phyloP scores from a whole-genome alignment of 2,329 filamentous ascomycete genomes.

The Cercospora sp. region DNA sequence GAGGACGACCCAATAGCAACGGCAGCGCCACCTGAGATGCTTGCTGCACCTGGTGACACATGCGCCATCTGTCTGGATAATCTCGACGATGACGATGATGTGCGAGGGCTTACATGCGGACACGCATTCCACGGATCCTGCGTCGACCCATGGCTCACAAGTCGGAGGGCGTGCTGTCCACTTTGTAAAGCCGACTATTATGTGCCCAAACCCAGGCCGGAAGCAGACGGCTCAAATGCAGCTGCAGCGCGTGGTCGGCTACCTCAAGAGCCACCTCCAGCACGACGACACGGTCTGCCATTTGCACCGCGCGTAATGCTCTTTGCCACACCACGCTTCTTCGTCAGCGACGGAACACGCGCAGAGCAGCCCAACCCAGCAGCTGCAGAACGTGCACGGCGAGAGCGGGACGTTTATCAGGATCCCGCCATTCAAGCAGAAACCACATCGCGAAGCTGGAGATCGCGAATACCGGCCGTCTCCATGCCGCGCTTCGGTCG shows the following conservation, averaged over 20 bases:
- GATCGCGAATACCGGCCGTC: constrained; percentile 29
- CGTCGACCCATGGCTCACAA: constrained; percentile 94
- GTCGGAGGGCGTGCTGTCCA: constrained; percentile 89
- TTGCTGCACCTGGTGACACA: constrained; percentile 81
- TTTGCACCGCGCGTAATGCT: constrained; percentile 33
- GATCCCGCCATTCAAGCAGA: constrained; percentile 15
- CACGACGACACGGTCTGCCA: constrained; percentile 31
- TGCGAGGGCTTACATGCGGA: constrained; percentile 91
- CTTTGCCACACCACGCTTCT: constrained; percentile 32
- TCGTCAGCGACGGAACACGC: constrained; percentile 22
- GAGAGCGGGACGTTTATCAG: constrained; percentile 8
- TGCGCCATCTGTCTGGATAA: constrained; percentile 96
- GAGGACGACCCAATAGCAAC: constrained; percentile 77
- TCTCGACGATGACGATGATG: constrained; percentile 91
- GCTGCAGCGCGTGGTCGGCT: constrained; percentile 15
- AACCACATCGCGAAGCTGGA: constrained; percentile 23
- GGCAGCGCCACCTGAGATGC: constrained; percentile 75
- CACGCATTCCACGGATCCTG: constrained; percentile 97
- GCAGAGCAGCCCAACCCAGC: constrained; percentile 13
- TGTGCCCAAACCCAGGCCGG: constrained; percentile 81
- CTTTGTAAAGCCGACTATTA: constrained; percentile 99
- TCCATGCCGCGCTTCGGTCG: constrained; percentile 32
- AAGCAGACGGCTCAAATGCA: constrained; percentile 44
- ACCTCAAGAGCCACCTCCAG: constrained; percentile 32
- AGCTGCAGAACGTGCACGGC: constrained; percentile 3